Percentiles rank a stretch among this genome's conserved stretches.
Evolutionary conservation across 306 rosid genomes (phyloP).

Genomic region (Parietaria judaica): DNA sequence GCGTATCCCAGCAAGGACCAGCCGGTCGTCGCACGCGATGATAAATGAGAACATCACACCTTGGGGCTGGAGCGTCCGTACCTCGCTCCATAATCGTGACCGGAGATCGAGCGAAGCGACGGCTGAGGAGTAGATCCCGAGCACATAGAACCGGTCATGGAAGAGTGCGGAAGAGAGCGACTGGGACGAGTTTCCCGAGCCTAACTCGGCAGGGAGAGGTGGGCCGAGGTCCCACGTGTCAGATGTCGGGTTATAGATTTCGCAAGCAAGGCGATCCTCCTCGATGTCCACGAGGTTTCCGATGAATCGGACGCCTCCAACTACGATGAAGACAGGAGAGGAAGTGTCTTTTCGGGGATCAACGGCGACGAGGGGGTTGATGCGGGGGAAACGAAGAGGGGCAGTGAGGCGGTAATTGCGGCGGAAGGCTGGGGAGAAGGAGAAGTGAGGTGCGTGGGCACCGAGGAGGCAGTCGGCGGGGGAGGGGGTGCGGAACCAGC

Average conservation of each 20-base stretch:
- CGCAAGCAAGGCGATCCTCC: slow-evolving; percentile 55
- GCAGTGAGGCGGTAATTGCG: slow-evolving; percentile 41
- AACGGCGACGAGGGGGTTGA: slow-evolving; percentile 72
- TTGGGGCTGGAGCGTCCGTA: slow-evolving; percentile 56
- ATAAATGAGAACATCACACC: slow-evolving; percentile 66
- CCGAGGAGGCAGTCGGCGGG: slow-evolving; percentile 48
- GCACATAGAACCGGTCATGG: slow-evolving; percentile 40
- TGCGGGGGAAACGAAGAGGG: slow-evolving; percentile 57
- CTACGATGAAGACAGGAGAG: slow-evolving; percentile 41
- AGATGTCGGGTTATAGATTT: slow-evolving; percentile 48
- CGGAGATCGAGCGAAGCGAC: slow-evolving; percentile 53
- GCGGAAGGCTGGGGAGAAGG: slow-evolving; percentile 39
- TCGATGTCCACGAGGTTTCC: slow-evolving; percentile 75
- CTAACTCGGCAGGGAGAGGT: slow-evolving; percentile 61
- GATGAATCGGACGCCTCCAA: slow-evolving; percentile 68
- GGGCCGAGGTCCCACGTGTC: slow-evolving; percentile 52
- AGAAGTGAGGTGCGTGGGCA: slow-evolving; percentile 55
- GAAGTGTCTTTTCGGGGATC: neutral
- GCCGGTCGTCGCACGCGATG: slow-evolving; percentile 42
- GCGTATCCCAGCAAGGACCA: slow-evolving; percentile 66
- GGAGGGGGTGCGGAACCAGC: slow-evolving; percentile 61
- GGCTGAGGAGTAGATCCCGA: slow-evolving; percentile 61
- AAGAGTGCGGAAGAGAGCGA: slow-evolving; percentile 69
- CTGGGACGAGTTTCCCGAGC: slow-evolving; percentile 61
- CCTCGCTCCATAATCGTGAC: slow-evolving; percentile 48